phyloP scores from a whole-genome alignment of 1,139 yeast species.

The Suhomyces taliae region DNA sequence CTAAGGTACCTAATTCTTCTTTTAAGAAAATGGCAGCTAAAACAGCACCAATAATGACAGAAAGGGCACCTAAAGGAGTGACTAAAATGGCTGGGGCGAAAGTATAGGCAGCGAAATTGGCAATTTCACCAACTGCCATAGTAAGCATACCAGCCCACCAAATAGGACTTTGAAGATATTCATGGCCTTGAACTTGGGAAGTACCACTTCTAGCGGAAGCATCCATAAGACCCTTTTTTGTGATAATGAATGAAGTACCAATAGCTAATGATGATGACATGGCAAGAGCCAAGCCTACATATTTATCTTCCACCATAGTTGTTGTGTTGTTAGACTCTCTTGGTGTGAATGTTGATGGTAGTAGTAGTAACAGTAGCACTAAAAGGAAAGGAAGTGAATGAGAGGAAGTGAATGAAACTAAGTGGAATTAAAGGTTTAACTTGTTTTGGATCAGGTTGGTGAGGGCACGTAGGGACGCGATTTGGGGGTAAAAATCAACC shows the following conservation, averaged over 20 bases:
- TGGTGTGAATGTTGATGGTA: neutral
- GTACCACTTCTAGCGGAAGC: conserved; percentile 66
- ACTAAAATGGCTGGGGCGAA: conserved; percentile 94
- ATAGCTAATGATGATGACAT: conserved; percentile 86
- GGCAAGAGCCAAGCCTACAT: conserved; percentile 86
- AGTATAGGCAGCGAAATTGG: conserved; percentile 93
- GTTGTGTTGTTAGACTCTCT: neutral
- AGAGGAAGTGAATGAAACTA: neutral
- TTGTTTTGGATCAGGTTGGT: conserved; percentile 1
- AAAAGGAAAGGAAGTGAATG: neutral
- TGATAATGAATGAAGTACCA: conserved; percentile 85
- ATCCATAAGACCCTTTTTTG: conserved; percentile 81
- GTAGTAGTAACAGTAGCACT: no score
- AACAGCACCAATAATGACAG: conserved; percentile 89
- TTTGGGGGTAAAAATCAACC: neutral
- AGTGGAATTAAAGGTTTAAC: neutral
- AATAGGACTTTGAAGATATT: conserved; percentile 78
- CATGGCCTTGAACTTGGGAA: conserved; percentile 63
- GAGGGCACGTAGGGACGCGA: conserved; percentile 5
- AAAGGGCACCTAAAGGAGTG: conserved; percentile 87
- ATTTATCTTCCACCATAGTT: conserved; percentile 67
- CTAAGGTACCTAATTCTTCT: conserved; percentile 84
- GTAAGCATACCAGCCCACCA: conserved; percentile 96
- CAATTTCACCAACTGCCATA: conserved; percentile 91
- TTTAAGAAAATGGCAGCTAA: conserved; percentile 81